Evolutionary conservation across 2,329 filamentous ascomycete genomes (phyloP).

Genomic region (Cercospora zeina): DNA sequence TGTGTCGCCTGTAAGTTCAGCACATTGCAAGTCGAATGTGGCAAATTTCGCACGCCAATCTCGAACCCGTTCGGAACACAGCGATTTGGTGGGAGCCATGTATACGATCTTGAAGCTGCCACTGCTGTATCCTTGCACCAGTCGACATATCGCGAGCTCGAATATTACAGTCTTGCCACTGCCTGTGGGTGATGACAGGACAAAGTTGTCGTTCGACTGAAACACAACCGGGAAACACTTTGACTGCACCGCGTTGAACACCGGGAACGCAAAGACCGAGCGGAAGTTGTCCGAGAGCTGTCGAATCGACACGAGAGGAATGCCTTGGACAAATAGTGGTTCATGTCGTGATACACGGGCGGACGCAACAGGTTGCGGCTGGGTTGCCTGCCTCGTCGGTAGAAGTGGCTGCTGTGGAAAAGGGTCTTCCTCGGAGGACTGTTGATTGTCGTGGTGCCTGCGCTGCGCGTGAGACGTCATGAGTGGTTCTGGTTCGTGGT

Average conservation of each 20-base stretch:
- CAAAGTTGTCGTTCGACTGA: slow-evolving; percentile 69
- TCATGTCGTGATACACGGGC: neutral
- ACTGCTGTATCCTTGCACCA: slow-evolving; percentile 58
- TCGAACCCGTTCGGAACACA: slow-evolving; percentile 72
- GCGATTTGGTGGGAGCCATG: slow-evolving; percentile 78
- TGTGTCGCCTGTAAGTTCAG: slow-evolving; percentile 81
- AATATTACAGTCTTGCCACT: slow-evolving; percentile 82
- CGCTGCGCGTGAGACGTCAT: neutral
- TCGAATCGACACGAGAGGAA: slow-evolving; percentile 59
- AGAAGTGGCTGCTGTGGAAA: neutral
- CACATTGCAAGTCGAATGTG: slow-evolving; percentile 65
- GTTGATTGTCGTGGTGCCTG: neutral
- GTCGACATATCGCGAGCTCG: slow-evolving; percentile 76
- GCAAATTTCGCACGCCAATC: slow-evolving; percentile 79
- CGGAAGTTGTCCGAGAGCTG: slow-evolving; percentile 69
- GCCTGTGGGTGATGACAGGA: slow-evolving; percentile 78
- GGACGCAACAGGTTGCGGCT: neutral
- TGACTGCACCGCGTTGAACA: slow-evolving; percentile 82
- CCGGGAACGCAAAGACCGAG: slow-evolving; percentile 67
- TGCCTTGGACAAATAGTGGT: slow-evolving; percentile 56
- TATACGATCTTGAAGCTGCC: slow-evolving; percentile 78
- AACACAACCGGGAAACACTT: slow-evolving; percentile 71
- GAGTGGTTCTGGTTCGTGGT: neutral
- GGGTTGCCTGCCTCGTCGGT: neutral
- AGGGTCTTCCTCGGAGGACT: neutral